Conservation (phyloP, 805 yeast genomes). For the Barnettozyma populi region DNA sequence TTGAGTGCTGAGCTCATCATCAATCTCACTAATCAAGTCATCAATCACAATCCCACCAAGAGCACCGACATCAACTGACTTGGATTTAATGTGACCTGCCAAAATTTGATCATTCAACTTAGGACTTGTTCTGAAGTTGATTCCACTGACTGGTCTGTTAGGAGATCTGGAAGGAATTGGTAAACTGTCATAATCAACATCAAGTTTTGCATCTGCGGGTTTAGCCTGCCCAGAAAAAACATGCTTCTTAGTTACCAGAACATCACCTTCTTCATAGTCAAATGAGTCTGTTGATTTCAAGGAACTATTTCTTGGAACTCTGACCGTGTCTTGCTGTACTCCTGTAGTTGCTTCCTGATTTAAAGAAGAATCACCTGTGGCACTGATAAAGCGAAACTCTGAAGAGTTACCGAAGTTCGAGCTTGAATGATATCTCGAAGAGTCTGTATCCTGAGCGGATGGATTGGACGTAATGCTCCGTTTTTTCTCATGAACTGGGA, state of each 20-base stretch:
- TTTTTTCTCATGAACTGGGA: conserved; percentile 5
- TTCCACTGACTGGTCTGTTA: conserved; percentile 23
- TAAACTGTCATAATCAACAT: conserved; percentile 2
- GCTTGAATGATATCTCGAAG: background rate
- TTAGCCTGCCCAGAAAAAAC: background rate
- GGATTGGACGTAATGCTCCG: conserved; percentile 3
- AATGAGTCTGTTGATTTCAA: conserved; percentile 16
- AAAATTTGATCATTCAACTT: conserved; percentile 2
- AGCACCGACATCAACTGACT: background rate
- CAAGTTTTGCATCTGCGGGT: background rate
- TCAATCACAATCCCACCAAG: conserved; percentile 3
- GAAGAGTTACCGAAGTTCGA: background rate
- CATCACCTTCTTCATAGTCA: conserved; percentile 16
- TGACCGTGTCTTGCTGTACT: background rate
- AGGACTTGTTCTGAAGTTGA: background rate
- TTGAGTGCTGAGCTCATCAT: conserved; percentile 7
- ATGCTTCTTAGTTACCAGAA: conserved; percentile 2
- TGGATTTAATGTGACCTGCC: conserved; percentile 2
- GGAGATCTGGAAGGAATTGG: conserved; percentile 27
- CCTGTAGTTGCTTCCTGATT: background rate
- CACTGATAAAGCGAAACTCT: background rate
- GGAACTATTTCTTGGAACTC: background rate
- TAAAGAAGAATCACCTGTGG: background rate
- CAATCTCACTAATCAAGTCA: conserved; percentile 11
- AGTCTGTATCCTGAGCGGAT: conserved; percentile 1